These are phyloP conservation scores for Amanita pallidorosea DNA, from an alignment of 768 basidiomycete species.

Conservation along the genomic window DNA sequence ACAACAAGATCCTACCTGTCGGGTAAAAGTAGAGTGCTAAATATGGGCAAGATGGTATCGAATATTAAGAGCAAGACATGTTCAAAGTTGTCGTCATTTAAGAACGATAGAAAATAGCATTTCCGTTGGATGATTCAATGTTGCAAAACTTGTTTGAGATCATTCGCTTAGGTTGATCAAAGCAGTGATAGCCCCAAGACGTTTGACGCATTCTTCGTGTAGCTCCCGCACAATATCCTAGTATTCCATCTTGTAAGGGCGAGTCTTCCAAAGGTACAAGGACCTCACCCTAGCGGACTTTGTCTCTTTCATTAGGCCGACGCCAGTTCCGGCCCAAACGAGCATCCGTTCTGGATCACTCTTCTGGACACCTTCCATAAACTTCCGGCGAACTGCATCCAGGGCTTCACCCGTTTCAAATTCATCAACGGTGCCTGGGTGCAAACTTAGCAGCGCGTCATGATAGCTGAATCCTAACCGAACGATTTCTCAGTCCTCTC, in stretches of 20 bases:
- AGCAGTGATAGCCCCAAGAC: conserved; percentile 12
- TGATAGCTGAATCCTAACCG: conserved; percentile 9
- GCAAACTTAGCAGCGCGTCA: conserved; percentile 12
- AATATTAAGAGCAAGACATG: too few species aligned
- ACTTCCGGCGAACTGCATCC: conserved; percentile 30
- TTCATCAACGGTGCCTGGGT: conserved; percentile 41
- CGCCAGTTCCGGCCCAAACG: conserved; percentile 62
- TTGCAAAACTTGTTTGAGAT: background rate
- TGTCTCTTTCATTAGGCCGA: conserved; percentile 39
- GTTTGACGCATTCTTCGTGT: conserved; percentile 31
- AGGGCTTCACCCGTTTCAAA: conserved; percentile 37
- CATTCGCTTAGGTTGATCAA: background rate
- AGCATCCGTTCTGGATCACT: conserved; percentile 41
- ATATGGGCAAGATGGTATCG: too few species aligned
- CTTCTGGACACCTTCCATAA: conserved; percentile 30
- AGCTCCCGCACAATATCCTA: conserved; percentile 49
- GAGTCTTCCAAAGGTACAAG: background rate
- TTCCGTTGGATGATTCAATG: background rate
- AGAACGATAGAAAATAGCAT: too few species aligned
- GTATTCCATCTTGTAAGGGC: background rate
- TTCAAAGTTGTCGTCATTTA: too few species aligned
- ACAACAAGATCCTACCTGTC: too few species aligned
- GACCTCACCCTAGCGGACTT: conserved; percentile 27
- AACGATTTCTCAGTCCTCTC: conserved; percentile 44
- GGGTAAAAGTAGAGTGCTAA: too few species aligned